Conservation (phyloP, 139 green algal genomes). For the Haematococcus lacustris region DNA sequence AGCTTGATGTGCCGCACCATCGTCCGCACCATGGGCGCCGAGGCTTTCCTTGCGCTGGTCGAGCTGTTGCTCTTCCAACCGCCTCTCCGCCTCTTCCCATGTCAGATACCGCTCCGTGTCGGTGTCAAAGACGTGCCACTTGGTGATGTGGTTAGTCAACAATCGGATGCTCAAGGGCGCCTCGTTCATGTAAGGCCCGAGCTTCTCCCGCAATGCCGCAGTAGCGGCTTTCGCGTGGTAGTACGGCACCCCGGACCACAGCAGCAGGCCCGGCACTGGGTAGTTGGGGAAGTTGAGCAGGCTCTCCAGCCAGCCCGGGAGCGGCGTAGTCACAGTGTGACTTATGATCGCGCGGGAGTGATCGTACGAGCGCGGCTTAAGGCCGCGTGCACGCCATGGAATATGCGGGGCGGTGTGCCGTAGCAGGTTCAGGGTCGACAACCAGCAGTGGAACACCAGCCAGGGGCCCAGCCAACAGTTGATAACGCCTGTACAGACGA, state of each 20-base stretch:
- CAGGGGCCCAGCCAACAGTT: conserved; percentile 38
- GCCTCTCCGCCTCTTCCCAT: too few species aligned
- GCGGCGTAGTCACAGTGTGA: conserved; percentile 35
- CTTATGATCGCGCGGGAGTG: conserved; percentile 22
- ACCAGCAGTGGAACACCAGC: conserved; percentile 51
- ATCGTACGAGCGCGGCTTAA: conserved; percentile 19
- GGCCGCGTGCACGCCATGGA: not conserved
- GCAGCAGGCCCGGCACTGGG: conserved; percentile 25
- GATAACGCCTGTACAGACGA: conserved; percentile 14
- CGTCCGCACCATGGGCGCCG: too few species aligned
- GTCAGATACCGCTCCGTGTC: too few species aligned
- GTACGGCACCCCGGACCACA: conserved; percentile 10
- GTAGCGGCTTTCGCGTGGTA: conserved; percentile 18
- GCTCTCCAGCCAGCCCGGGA: conserved; percentile 40
- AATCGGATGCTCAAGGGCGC: conserved; percentile 16
- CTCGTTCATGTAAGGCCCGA: conserved; percentile 36
- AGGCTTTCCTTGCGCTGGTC: too few species aligned
- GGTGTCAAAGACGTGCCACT: conserved; percentile 47
- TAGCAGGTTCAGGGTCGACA: conserved; percentile 25
- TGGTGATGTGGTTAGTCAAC: conserved; percentile 38
- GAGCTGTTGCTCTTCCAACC: too few species aligned
- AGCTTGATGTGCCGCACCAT: not conserved
- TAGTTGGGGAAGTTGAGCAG: conserved; percentile 52
- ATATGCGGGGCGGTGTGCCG: conserved; percentile 44
- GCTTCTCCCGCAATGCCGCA: conserved; percentile 15